Base-by-base conservation (phyloP, 2,329 filamentous ascomycete genomes). In the Alternaria gansuensis region DNA sequence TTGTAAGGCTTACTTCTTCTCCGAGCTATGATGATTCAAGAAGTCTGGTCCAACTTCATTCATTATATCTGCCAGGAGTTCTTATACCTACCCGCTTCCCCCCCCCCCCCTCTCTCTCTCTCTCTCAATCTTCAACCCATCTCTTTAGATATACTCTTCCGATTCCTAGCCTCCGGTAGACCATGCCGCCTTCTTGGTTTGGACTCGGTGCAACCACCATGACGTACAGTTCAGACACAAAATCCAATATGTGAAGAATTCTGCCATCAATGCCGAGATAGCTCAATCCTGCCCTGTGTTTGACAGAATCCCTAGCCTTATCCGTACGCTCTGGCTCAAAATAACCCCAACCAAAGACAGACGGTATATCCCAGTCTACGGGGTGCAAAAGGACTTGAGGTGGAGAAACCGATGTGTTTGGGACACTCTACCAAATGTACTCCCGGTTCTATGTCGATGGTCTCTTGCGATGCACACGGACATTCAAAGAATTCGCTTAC, bases 61-160 rank as follows among this genome's bases (percentile, higher is more conserved):
- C 8, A 8, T 5, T 8, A 5, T 0, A 44, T 44, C 40, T 43
- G 4, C 24, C 9, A 43, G 11, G 23, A 33, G 10, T 5, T 4
- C 10, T 33, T 14, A 14, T 9, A 8, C 17, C 17, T 17, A 17
- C 17, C 17, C 17, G 17, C 17, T 2, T 17, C 17, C 17, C 17
- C 17, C 17, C 17, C 17, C 17, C 17, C 17, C 17, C 17, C 17
- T 2, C 17, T 2, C 17, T 2, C 17, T 13, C 11, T 13, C 31
- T 33, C 29, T 10, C 7, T 31, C 8, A 10, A 31, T 31, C 31
- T 31, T 60, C 57, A 2, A 51, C 34, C 60, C 52, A 63, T 50
- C 53, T 53, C 49, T 57, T 60, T 5, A 60, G 50, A 36, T 60
- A 54, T 26, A 60, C 40, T 4, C 6, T 17, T 14, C 52, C 56